Conservation (phyloP, 306 rosid species). For the Cicer arietinum region DNA sequence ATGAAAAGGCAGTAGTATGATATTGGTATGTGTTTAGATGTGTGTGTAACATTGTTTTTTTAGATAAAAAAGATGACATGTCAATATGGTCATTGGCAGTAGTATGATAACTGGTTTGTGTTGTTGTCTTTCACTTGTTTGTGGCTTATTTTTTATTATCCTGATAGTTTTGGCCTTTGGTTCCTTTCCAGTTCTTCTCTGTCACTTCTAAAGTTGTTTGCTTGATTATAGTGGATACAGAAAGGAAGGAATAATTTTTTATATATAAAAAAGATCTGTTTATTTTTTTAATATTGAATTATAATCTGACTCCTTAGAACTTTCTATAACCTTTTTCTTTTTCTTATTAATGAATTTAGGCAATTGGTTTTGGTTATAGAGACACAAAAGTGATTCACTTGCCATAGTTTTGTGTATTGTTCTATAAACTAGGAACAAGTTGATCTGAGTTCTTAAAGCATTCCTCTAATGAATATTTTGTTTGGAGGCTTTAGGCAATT, state of each 20-base stretch:
- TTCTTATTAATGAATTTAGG: slow-evolving; percentile 16
- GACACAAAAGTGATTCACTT: not conserved
- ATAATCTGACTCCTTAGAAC: slow-evolving; percentile 1
- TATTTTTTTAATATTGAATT: not conserved
- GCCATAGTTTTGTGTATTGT: not conserved
- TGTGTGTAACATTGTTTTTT: slow-evolving; percentile 20
- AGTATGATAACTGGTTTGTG: slow-evolving; percentile 19
- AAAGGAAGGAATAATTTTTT: not conserved
- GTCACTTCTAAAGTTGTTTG: slow-evolving; percentile 30
- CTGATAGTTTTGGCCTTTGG: slow-evolving; percentile 29
- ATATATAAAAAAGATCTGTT: not conserved
- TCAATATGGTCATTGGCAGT: slow-evolving; percentile 24
- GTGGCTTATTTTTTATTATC: slow-evolving; percentile 24
- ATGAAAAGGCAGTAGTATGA: slow-evolving; percentile 8
- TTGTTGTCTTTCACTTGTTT: slow-evolving; percentile 30
- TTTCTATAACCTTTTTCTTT: not conserved
- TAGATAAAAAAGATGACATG: slow-evolving; percentile 14
- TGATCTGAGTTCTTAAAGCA: slow-evolving; percentile 2
- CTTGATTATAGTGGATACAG: slow-evolving; percentile 3
- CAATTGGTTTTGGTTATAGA: slow-evolving; percentile 21
- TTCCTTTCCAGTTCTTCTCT: slow-evolving; percentile 29
- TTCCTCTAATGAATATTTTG: not conserved
- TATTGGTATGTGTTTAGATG: slow-evolving; percentile 26
- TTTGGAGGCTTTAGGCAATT: no score
- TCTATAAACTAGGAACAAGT: slow-evolving; percentile 26